Evolutionary conservation across 73 alveolate genomes (phyloP).

Genomic region (Paramecium sonneborni): DNA sequence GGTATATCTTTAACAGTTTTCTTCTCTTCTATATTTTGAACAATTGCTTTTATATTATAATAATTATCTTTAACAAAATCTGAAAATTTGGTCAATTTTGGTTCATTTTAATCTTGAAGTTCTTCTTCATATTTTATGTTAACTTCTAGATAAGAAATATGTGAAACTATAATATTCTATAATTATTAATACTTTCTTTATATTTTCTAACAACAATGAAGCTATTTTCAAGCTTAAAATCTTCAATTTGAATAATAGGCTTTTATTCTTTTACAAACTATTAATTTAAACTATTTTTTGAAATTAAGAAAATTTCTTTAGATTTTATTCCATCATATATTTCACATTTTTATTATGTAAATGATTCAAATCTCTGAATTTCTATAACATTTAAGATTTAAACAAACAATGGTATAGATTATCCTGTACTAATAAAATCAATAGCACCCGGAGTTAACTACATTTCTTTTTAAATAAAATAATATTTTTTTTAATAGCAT

Average conservation of each 20-base stretch:
- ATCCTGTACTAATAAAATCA: neutral
- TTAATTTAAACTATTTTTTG: neutral
- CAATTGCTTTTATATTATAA: neutral
- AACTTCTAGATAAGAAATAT: neutral
- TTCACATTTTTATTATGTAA: neutral
- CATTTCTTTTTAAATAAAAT: neutral
- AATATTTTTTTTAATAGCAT: neutral
- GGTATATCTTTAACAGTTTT: neutral
- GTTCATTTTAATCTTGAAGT: neutral
- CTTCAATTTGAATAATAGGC: neutral
- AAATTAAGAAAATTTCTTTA: neutral
- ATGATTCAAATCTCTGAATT: neutral
- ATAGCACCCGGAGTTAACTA: neutral
- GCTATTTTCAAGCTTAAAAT: neutral
- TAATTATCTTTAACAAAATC: neutral
- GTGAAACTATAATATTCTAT: neutral
- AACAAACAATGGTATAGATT: neutral
- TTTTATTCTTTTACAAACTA: neutral
- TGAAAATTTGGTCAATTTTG: neutral
- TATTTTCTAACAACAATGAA: neutral
- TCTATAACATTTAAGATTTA: neutral
- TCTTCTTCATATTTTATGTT: neutral
- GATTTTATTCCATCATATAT: neutral
- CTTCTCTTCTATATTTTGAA: neutral
- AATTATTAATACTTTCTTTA: neutral